Conservation (phyloP, 441 rosid species). For the Eruca vesicaria region DNA sequence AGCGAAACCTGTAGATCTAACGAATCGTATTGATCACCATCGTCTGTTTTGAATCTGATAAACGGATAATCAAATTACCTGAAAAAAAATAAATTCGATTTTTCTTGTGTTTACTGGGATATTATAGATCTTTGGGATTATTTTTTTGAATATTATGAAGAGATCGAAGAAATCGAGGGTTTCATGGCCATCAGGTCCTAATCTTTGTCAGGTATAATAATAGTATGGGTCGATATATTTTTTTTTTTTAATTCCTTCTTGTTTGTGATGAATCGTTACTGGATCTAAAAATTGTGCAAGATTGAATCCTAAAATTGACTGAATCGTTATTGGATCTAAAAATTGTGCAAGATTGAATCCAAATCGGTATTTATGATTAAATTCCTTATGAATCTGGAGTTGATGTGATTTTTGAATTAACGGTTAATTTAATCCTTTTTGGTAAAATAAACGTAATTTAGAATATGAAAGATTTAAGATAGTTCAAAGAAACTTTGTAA, state of each 20-base stretch:
- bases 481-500: not conserved
- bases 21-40: not conserved
- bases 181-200: constrained; percentile 56
- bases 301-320: not conserved
- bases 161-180: constrained; percentile 58
- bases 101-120: not conserved
- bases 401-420: not conserved
- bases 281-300: not conserved
- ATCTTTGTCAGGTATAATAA: constrained; percentile 60
- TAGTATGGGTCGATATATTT: not conserved
- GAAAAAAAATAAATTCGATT: not conserved
- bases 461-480: not conserved
- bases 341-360: not conserved
- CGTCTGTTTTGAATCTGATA: constrained; percentile 19
- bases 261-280: not conserved
- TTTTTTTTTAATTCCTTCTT: not conserved
- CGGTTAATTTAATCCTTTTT: not conserved
- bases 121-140: not conserved
- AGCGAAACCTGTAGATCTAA: constrained; percentile 14
- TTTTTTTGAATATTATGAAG: constrained; percentile 38
- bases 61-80: not conserved
- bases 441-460: not conserved
- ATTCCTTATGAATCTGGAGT: not conserved
- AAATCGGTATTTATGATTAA: not conserved
- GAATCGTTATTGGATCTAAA: no score